These are phyloP conservation scores for Dictyostelium intermedium DNA, from an alignment of 78 protist species.

Conservation along the genomic window DNA sequence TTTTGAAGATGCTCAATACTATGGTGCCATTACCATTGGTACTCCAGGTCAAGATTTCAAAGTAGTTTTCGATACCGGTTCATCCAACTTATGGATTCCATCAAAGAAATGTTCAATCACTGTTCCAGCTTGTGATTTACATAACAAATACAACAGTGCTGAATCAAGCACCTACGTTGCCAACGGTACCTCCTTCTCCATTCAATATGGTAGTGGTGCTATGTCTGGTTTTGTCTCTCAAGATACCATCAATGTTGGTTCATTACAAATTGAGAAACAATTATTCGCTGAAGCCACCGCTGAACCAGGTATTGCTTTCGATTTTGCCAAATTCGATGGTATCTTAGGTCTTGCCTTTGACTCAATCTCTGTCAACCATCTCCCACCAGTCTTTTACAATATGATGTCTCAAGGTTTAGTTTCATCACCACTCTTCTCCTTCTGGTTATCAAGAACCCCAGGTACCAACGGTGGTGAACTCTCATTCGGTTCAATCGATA, in stretches of 20 bases:
- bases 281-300: slow-evolving; percentile 95
- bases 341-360: slow-evolving; percentile 95
- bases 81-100: slow-evolving; percentile 96
- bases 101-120: slow-evolving; percentile 81
- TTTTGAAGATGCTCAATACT: slow-evolving; percentile 94
- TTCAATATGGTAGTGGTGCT: slow-evolving; percentile 96
- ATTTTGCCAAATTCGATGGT: slow-evolving; percentile 94
- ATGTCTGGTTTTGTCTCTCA: slow-evolving; percentile 90
- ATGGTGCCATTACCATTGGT: slow-evolving; percentile 95
- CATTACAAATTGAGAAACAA: slow-evolving; percentile 70
- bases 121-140: slow-evolving; percentile 85
- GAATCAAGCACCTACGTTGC: slow-evolving; percentile 86
- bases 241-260: slow-evolving; percentile 90
- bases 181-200: slow-evolving; percentile 91
- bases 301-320: slow-evolving; percentile 94
- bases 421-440: slow-evolving; percentile 83
- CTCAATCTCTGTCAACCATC: slow-evolving; percentile 91
- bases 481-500: slow-evolving; percentile 93
- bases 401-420: slow-evolving; percentile 85
- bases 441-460: slow-evolving; percentile 89
- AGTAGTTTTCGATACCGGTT: slow-evolving; percentile 98
- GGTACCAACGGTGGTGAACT: slow-evolving; percentile 92
- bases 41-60: slow-evolving; percentile 96
- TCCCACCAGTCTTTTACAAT: slow-evolving; percentile 91
- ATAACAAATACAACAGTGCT: slow-evolving; percentile 89